Percentiles rank a stretch among this genome's conserved stretches.
Conservation (phyloP, 192 early-diverging fungal genomes). For the Entrophospora sp. region DNA sequence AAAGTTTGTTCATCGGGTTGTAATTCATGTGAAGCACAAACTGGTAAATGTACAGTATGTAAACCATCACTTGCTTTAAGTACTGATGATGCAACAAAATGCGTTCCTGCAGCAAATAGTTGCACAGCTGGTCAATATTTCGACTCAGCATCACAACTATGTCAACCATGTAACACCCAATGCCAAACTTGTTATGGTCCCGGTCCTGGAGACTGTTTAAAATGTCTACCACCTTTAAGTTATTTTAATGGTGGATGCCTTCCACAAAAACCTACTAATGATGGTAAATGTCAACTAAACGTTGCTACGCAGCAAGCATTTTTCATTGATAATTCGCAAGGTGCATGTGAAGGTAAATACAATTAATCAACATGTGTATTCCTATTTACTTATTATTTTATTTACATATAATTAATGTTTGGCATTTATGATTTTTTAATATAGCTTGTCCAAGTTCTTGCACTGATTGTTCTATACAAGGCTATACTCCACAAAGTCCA, state of each 20-base stretch:
- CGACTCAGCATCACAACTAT: not conserved
- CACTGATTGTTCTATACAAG: not conserved
- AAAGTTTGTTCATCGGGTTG: not conserved
- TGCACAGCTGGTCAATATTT: not conserved
- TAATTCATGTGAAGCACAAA: not conserved
- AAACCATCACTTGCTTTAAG: not conserved
- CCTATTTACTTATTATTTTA: too few relatives aligned
- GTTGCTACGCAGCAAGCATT: too few relatives aligned
- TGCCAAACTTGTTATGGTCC: not conserved
- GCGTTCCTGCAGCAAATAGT: not conserved
- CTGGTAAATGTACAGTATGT: not conserved
- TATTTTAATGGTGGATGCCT: not conserved
- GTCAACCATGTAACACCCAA: not conserved
- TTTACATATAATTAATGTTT: too few relatives aligned
- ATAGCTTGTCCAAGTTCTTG: constrained; percentile 13
- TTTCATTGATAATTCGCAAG: too few relatives aligned
- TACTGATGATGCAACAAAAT: not conserved
- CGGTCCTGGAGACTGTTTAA: not conserved
- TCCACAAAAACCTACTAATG: too few relatives aligned
- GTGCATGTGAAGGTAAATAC: too few relatives aligned
- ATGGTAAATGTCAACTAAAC: constrained; percentile 11
- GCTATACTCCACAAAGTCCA: not conserved
- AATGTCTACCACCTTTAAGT: not conserved
- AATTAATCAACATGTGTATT: too few relatives aligned
- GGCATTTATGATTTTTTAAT: too few relatives aligned